phyloP scores from a whole-genome alignment of 2,329 filamentous ascomycete genomes.

The Neonectria sp. region DNA sequence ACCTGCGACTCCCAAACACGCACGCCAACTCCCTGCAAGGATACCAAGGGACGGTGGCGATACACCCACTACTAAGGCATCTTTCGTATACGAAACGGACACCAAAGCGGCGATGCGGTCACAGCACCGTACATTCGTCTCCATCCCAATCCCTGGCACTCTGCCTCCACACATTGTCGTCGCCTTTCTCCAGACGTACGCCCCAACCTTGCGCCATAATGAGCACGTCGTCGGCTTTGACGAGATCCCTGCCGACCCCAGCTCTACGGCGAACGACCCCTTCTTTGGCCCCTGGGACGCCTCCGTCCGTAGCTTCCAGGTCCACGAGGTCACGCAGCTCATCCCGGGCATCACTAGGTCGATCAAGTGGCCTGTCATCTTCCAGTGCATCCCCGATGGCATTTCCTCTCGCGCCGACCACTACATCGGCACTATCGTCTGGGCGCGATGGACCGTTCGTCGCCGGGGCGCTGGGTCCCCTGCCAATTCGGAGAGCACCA shows the following conservation, averaged over 20 bases:
- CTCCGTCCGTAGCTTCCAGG: slow-evolving; percentile 49
- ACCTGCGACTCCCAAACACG: not conserved
- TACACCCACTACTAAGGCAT: not conserved
- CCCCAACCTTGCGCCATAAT: slow-evolving; percentile 57
- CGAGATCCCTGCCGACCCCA: slow-evolving; percentile 48
- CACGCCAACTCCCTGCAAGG: not conserved
- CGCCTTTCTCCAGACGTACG: slow-evolving; percentile 54
- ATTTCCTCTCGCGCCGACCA: slow-evolving; percentile 58
- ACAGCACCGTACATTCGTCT: slow-evolving; percentile 37
- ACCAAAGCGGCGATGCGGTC: slow-evolving; percentile 37
- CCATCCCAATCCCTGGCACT: slow-evolving; percentile 56
- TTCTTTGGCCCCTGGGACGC: slow-evolving; percentile 56
- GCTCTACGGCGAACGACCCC: slow-evolving; percentile 54
- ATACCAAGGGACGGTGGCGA: not conserved
- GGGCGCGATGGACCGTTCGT: slow-evolving; percentile 50
- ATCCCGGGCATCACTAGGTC: slow-evolving; percentile 56
- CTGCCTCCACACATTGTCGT: slow-evolving; percentile 54
- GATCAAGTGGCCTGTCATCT: slow-evolving; percentile 57
- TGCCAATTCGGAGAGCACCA: slow-evolving; percentile 20
- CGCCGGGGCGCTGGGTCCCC: slow-evolving; percentile 15
- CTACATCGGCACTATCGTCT: slow-evolving; percentile 56
- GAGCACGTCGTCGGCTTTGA: slow-evolving; percentile 52
- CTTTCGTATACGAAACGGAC: not conserved
- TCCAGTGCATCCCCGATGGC: slow-evolving; percentile 57
- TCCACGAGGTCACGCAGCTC: slow-evolving; percentile 48